These are phyloP conservation scores for Nitzschia putrida DNA, from an alignment of 108 stramenopile genomes.

Conservation along the genomic window DNA sequence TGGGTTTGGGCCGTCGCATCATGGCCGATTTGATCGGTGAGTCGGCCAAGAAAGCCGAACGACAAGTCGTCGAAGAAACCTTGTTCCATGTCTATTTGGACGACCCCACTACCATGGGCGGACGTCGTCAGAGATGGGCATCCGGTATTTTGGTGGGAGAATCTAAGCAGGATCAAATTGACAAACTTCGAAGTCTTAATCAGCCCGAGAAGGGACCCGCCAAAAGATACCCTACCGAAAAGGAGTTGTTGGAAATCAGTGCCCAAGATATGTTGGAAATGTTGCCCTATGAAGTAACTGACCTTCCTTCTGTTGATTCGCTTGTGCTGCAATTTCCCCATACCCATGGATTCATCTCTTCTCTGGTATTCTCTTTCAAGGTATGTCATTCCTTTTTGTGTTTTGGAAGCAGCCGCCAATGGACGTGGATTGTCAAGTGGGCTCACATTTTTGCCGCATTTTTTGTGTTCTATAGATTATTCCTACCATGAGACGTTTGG, in stretches of 20 bases:
- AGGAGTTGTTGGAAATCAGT: slow-evolving; percentile 24
- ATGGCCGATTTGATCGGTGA: slow-evolving; percentile 7
- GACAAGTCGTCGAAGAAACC: slow-evolving; percentile 36
- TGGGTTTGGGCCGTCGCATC: slow-evolving; percentile 28
- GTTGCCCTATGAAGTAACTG: slow-evolving; percentile 25
- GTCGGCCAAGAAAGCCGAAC: slow-evolving; percentile 26
- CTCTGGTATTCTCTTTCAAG: slow-evolving; percentile 63
- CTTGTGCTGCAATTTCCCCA: slow-evolving; percentile 62
- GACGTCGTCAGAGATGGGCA: slow-evolving; percentile 56
- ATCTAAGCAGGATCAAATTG: slow-evolving; percentile 19
- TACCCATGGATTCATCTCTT: slow-evolving; percentile 72
- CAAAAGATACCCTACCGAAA: slow-evolving; percentile 15
- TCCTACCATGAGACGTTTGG: slow-evolving; percentile 66
- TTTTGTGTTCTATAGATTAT: slow-evolving; percentile 48
- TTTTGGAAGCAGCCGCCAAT: background rate
- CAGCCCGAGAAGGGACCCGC: slow-evolving; percentile 6
- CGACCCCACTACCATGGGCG: slow-evolving; percentile 46
- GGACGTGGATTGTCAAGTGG: background rate
- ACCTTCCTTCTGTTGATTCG: slow-evolving; percentile 63
- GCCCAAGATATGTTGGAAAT: slow-evolving; percentile 21
- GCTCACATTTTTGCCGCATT: background rate
- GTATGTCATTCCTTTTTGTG: too few species aligned
- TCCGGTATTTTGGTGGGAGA: slow-evolving; percentile 50
- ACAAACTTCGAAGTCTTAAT: slow-evolving; percentile 44
- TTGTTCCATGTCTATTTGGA: slow-evolving; percentile 71